Conservation (phyloP, 2,329 filamentous ascomycete genomes). For the Ophidiomyces ophidiicola region DNA sequence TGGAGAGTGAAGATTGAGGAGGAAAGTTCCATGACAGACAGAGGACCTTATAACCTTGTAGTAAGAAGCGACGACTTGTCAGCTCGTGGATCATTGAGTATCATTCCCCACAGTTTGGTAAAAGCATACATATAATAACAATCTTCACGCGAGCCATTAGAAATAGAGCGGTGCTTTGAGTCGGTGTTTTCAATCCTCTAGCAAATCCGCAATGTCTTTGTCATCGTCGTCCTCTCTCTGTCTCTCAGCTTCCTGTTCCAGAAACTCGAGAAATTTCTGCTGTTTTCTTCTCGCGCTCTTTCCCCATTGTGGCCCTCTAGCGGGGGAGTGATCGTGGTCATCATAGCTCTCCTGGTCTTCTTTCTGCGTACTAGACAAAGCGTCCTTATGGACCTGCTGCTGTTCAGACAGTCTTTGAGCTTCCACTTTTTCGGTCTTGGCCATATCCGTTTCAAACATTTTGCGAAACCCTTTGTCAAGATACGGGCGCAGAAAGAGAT, state of each 20-base stretch:
- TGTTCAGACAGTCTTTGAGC: slow-evolving; percentile 42
- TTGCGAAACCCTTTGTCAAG: slow-evolving; percentile 55
- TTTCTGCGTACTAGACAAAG: slow-evolving; percentile 47
- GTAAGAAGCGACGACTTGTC: too few relatives aligned
- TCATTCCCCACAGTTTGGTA: too few relatives aligned
- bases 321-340: slow-evolving; percentile 34
- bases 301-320: slow-evolving; percentile 49
- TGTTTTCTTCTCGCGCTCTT: slow-evolving; percentile 59
- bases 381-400: slow-evolving; percentile 37
- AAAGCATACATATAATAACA: too few relatives aligned
- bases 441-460: slow-evolving; percentile 32
- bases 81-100: too few relatives aligned
- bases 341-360: slow-evolving; percentile 41
- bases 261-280: slow-evolving; percentile 52
- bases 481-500: slow-evolving; percentile 62
- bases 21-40: too few relatives aligned
- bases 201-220: slow-evolving; percentile 61
- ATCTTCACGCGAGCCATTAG: neutral
- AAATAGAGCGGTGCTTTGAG: neutral
- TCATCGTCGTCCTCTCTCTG: slow-evolving; percentile 55
- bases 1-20: too few relatives aligned
- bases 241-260: slow-evolving; percentile 52
- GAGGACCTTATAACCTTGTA: too few relatives aligned
- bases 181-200: slow-evolving; percentile 41
- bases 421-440: slow-evolving; percentile 43